Evolutionary conservation across 169 alveolate species (phyloP), one percentile per base, ranked within the genome.

Genomic region (Haemoproteus tartakovskyi): DNA sequence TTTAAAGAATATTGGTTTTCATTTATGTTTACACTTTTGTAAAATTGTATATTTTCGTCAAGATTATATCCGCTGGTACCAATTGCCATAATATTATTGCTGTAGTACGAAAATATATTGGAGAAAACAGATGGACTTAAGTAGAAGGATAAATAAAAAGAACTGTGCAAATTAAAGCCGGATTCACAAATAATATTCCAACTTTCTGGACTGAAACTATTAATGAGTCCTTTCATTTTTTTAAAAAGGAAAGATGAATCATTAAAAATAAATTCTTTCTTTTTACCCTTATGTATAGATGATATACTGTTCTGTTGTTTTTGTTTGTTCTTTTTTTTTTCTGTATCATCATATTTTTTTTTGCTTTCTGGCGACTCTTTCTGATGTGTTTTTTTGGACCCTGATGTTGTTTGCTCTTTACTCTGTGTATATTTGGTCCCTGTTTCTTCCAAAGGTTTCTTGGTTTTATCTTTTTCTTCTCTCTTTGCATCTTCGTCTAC

Each of bases 141-240:
- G 29, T 67, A 67, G 50, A 67, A 67, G 26, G 74, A 52, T 16
- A 67, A 36, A 33, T 52, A 67, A 59, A 67, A 67, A 5, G 82
- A 67, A 33, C 74, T 52, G 18, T 54, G 46, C 1, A 26, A 9
- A 60, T 67, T 60, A 59, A 67, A 67, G 0, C 74, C 82, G 9
- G 82, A 67, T 36, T 67, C 82, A 18, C 70, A 67, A 3, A 67
- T n/a, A 11, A 67, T 24, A 14, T 67, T 57, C 38, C 51, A 36
- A 21, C 46, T 29, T 6, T 33, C 43, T 21, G 16, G 21, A 33
- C 24, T 54, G 18, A 67, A 47, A 2, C 74, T 67, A 12, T 41
- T 67, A 3, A 56, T 61, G 9, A 67, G 14, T 46, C 47, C 21
- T 21, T 67, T 50, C 82, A 67, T 67, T 54, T 67, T 67, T 43